phyloP scores from a whole-genome alignment of 2,329 filamentous ascomycete species.

The Colletotrichum eremochloae region DNA sequence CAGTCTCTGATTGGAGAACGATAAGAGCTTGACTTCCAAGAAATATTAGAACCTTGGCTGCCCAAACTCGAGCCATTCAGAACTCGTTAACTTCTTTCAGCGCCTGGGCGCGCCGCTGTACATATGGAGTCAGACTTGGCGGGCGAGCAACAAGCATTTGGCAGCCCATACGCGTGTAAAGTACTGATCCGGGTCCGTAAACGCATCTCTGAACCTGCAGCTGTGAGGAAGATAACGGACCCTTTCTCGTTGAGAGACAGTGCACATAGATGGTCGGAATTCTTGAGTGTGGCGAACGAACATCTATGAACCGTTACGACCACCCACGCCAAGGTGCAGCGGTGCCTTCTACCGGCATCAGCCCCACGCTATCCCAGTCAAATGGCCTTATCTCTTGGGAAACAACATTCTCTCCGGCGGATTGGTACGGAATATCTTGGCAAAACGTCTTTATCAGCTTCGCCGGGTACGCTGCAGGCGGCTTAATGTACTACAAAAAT shows the following conservation, averaged over 20 bases:
- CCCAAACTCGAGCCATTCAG: conserved; percentile 14
- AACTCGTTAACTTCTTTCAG: background rate
- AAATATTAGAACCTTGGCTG: conserved; percentile 34
- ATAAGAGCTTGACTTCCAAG: conserved; percentile 36
- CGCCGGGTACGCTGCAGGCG: background rate
- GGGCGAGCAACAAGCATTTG: conserved; percentile 19
- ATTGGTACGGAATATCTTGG: conserved; percentile 4
- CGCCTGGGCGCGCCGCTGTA: conserved; percentile 15
- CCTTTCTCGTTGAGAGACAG: background rate
- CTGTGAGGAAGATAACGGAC: background rate
- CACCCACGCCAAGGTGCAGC: conserved; percentile 23
- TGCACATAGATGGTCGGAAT: background rate
- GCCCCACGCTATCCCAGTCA: conserved; percentile 18
- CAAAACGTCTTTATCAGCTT: conserved; percentile 5
- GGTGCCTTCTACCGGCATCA: conserved; percentile 5
- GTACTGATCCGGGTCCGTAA: too few relatives aligned
- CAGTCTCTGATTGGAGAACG: conserved; percentile 28
- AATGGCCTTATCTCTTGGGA: conserved; percentile 40
- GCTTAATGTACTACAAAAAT: background rate
- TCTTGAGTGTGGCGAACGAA: background rate
- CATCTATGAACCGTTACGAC: background rate
- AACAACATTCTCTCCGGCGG: background rate
- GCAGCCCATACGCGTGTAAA: too few relatives aligned
- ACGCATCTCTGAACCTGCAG: background rate
- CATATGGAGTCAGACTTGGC: background rate